phyloP scores from a whole-genome alignment of 2,329 filamentous ascomycete species.

The Xylaria hypoxylon region DNA sequence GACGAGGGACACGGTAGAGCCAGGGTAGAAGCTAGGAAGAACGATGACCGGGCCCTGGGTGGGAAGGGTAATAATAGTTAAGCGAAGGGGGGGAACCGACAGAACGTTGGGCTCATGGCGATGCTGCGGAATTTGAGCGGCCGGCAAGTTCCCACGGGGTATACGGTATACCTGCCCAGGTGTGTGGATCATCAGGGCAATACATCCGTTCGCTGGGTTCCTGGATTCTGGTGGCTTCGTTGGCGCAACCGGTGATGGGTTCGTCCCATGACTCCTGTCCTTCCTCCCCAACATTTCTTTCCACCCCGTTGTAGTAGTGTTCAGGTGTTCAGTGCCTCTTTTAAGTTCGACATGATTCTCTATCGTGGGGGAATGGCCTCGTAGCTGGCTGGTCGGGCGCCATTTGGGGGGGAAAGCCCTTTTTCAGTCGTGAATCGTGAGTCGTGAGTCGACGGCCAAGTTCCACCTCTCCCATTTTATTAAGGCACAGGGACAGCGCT shows the following conservation, averaged over 20 bases:
- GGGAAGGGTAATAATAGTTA: conserved; percentile 33
- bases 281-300: background rate
- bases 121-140: conserved; percentile 36
- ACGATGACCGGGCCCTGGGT: conserved; percentile 29
- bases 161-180: conserved; percentile 33
- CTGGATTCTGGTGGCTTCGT: conserved; percentile 30
- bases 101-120: conserved; percentile 36
- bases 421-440: conserved; percentile 7
- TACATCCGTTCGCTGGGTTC: conserved; percentile 29
- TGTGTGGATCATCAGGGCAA: conserved; percentile 32
- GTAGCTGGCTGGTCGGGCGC: conserved; percentile 31
- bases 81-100: conserved; percentile 25
- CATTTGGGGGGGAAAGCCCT: conserved; percentile 14
- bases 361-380: conserved; percentile 17
- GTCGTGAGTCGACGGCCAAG: conserved; percentile 29
- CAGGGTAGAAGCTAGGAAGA: conserved; percentile 25
- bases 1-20: conserved; percentile 33
- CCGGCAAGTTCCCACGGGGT: conserved; percentile 35
- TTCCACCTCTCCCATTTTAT: conserved; percentile 31
- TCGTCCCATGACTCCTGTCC: conserved; percentile 24
- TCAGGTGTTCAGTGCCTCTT: conserved; percentile 36
- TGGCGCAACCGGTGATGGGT: conserved; percentile 32
- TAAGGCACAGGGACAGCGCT: conserved; percentile 31
- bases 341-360: conserved; percentile 17
- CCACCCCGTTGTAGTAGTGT: background rate